Conservation (phyloP, 495 filamentous ascomycete genomes). For the Chaetomium cochliodes region DNA sequence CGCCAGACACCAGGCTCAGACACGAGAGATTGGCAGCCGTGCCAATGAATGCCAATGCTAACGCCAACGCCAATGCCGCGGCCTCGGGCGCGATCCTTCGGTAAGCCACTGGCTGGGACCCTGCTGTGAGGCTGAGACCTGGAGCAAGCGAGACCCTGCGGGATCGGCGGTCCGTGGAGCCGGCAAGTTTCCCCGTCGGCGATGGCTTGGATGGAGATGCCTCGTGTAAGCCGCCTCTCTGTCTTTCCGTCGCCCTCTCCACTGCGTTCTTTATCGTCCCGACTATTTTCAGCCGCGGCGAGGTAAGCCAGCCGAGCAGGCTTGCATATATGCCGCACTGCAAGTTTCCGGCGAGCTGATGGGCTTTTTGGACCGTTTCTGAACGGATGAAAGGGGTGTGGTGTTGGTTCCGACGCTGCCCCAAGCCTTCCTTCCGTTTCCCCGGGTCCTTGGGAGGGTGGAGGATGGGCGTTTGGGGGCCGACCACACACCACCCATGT, state of each 20-base stretch:
- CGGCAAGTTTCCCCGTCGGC: background rate
- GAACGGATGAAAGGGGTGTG: background rate
- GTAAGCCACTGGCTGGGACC: background rate
- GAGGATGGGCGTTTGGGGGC: background rate
- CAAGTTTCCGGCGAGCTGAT: background rate
- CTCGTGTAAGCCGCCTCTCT: background rate
- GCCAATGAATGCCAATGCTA: background rate
- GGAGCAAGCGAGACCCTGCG: background rate
- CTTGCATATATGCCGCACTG: background rate
- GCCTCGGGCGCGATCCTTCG: background rate
- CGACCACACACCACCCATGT: background rate
- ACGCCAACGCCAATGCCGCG: background rate
- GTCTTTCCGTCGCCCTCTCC: background rate
- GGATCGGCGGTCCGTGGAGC: background rate
- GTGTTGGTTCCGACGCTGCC: background rate
- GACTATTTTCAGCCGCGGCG: background rate
- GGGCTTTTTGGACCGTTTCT: background rate
- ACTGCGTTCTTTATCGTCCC: background rate
- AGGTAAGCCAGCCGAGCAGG: background rate
- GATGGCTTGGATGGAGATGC: background rate
- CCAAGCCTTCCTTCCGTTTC: background rate
- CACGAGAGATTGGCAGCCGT: background rate
- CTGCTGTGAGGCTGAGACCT: background rate
- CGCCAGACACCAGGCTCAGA: too few species aligned
- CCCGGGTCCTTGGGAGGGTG: background rate